These are phyloP conservation scores for Fusarium pseudocircinatum DNA, from an alignment of 2,329 filamentous ascomycete genomes.

Conservation along the genomic window DNA sequence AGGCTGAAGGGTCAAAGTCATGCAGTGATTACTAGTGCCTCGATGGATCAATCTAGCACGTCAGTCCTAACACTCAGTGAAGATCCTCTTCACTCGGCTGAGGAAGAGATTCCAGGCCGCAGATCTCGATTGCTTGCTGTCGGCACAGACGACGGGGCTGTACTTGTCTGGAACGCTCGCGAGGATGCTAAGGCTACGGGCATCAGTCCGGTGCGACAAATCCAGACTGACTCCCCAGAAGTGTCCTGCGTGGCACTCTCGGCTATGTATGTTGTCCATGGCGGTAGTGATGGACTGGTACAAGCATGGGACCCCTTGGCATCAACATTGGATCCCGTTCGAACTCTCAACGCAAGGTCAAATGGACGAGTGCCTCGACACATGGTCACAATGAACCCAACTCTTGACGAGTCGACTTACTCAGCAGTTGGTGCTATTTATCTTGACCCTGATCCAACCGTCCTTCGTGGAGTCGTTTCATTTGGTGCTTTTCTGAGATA, in stretches of 20 bases:
- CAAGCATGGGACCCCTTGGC: constrained; percentile 97
- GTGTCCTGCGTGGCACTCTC: constrained; percentile 85
- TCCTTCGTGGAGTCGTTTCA: constrained; percentile 85
- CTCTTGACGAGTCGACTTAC: constrained; percentile 76
- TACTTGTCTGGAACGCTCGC: constrained; percentile 88
- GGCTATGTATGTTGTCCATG: constrained; percentile 88
- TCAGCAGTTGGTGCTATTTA: constrained; percentile 85
- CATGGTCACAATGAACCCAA: constrained; percentile 61
- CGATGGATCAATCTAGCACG: constrained; percentile 78
- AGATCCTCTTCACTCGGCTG: constrained; percentile 69
- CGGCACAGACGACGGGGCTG: constrained; percentile 80
- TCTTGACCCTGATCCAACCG: constrained; percentile 87
- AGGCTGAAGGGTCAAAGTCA: constrained; percentile 66
- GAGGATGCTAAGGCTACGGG: constrained; percentile 57
- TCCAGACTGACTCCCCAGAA: constrained; percentile 90
- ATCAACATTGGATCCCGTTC: constrained; percentile 79
- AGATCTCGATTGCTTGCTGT: constrained; percentile 82
- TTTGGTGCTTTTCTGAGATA: constrained; percentile 89
- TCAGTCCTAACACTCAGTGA: constrained; percentile 78
- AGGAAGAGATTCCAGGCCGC: constrained; percentile 81
- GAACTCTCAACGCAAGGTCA: constrained; percentile 87
- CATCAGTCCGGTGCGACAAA: constrained; percentile 78
- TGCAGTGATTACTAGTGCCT: constrained; percentile 73
- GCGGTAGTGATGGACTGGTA: constrained; percentile 92
- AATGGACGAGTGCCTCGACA: constrained; percentile 84